Conservation (phyloP, 306 rosid genomes). For the Medicago arabica region DNA sequence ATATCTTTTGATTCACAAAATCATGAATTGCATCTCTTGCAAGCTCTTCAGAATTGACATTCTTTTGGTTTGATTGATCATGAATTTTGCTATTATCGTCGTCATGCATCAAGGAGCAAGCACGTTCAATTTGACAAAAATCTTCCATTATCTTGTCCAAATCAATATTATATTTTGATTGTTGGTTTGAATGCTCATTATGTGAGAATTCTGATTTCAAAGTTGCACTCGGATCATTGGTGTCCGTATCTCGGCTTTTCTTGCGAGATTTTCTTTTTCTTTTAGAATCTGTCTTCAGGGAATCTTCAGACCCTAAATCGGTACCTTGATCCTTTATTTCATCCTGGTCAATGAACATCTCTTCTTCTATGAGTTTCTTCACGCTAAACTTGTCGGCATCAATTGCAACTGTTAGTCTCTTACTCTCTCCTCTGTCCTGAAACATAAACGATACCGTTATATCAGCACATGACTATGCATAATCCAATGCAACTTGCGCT, state of each 20-base stretch:
- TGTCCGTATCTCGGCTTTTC: conserved; percentile 75
- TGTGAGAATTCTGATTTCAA: conserved; percentile 50
- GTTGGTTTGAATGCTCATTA: conserved; percentile 52
- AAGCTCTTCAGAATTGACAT: conserved; percentile 61
- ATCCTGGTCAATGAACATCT: conserved; percentile 71
- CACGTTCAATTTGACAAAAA: conserved; percentile 60
- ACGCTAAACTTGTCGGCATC: conserved; percentile 76
- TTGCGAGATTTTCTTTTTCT: conserved; percentile 61
- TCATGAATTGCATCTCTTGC: conserved; percentile 63
- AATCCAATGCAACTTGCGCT: conserved; percentile 6
- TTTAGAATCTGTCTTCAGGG: conserved; percentile 49
- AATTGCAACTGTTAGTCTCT: conserved; percentile 40
- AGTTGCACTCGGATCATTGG: conserved; percentile 48
- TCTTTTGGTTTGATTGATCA: conserved; percentile 48
- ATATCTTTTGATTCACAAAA: conserved; percentile 59
- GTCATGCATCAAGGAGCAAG: conserved; percentile 48
- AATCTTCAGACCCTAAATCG: conserved; percentile 44
- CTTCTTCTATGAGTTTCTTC: conserved; percentile 95
- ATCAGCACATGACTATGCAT: conserved; percentile 1
- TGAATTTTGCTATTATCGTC: conserved; percentile 53
- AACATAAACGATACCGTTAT: conserved; percentile 30
- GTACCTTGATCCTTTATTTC: conserved; percentile 48
- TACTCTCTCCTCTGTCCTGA: conserved; percentile 66
- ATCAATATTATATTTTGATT: conserved; percentile 51
- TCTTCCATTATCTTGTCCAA: conserved; percentile 82